Base-by-base conservation (phyloP, 2,329 filamentous ascomycete genomes). In the Penicillium sp. region DNA sequence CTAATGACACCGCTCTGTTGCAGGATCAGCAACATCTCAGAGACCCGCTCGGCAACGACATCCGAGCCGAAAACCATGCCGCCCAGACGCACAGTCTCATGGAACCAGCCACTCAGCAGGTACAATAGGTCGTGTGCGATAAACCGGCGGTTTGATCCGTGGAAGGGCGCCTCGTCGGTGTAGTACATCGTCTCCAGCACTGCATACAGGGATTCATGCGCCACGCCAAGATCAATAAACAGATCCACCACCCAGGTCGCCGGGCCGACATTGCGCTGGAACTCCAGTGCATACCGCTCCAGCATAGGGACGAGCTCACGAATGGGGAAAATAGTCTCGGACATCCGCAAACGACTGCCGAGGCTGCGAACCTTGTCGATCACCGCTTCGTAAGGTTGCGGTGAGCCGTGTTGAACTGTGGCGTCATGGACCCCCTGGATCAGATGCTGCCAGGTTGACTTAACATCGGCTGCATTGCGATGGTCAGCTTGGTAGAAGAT, bases 401-500 rank as follows among this genome's bases (percentile, higher is more conserved):
- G 70, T 36, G 73, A 66, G 22, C 69, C 73, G 30, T 67, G 69
- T 19, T 77, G 73, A 2, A 78, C 73, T 17, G 81, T 83, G 56
- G 79, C 77, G 50, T 75, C 77, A 67, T 93, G 88, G 6, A 86
- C 85, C 60, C 87, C 82, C 56, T 89, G 83, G 59, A 99, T 85
- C 19, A 97, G 80, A 64, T 88, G 87, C 67, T 86, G 82, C 94
- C 94, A 99, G 4, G 91, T 95, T 38, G 87, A 82, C 52, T 84
- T 82, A 66, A 99, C 94, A 60, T 94, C 89, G 40, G 89, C 86
- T 1, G 90, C 82, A 67, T 93, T 95, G 65, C 93, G 88, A 78
- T 96, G 90, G 73, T 97, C 91, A 43, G 93, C 93, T 1, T 88
- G 85, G 72, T 95, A 88, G 78, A 92, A 97, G 67, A 99, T 96